Evolutionary conservation across 768 basidiomycete species (phyloP), one percentile per base, ranked within the genome.

Genomic region (Coprinopsis sp.): DNA sequence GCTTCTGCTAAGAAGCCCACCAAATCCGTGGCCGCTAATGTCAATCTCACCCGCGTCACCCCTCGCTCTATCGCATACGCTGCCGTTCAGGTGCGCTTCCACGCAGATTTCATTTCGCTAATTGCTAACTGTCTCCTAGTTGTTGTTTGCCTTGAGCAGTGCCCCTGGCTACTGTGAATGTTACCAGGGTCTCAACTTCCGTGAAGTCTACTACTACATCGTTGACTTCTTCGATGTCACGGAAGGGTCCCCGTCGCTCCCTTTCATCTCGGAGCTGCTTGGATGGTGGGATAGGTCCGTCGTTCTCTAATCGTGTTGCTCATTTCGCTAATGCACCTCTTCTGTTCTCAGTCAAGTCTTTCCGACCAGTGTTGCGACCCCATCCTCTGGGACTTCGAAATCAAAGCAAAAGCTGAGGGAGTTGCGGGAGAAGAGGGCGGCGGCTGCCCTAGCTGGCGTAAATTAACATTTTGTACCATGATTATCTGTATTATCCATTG

Each of bases 31-130:
- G 55, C 53, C 0, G 39, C 41, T 3, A 49, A 50, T 18, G 34
- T 58, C 5, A 19, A 54, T 3, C 36, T 61, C 53, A 51, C 44
- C 10, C 47, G 47, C 21, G 60, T 63, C 6, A 64, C 58, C 1
- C 52, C 59, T 0, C 49, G 58, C 5, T 54, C 59, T 6, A 61
- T 66, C 42, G 65, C 61, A 22, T 66, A 66, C 48, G 58, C 59
- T 6, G 62, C 60, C n/a, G 57, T 59, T n/a, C 54, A 54, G 45
- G 65, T 66, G 46, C 23, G 52, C 50, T 31, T 33, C 14, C 48
- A 31, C 33, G 31, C 46, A 14, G 25, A 24, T 29, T 34, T n/a
- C n/a, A 48, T 49, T 36, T n/a, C n/a, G 6, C 24, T 54, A 25
- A 33, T 31, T 43, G 40, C 28, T 44, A 23, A 33, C 21, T 23